Evolutionary conservation across 1,284 basidiomycete species (phyloP), one percentile per base, ranked within the genome.

Genomic region (Cystobasidiaceae sp.): DNA sequence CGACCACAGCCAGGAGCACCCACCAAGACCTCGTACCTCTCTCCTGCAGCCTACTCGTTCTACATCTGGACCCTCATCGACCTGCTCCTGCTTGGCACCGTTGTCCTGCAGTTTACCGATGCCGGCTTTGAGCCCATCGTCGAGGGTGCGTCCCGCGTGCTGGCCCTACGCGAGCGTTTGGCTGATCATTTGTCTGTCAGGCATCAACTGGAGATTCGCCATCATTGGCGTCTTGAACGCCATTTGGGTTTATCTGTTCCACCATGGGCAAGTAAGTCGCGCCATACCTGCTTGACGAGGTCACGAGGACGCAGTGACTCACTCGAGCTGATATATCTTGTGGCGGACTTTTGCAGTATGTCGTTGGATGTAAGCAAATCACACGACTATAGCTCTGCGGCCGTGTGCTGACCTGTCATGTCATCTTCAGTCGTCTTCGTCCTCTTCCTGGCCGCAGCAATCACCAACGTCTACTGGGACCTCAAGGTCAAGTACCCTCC

Each of bases 121-220:
- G 63, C 63, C 7, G 61, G 61, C 6, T 48, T 46, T 44, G 51
- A 45, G 21, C 55, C 41, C 55, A 34, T 44, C n/a, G 39, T 60
- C 21, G 44, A 48, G 9, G 45, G 44, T 50, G 27, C 45, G 45
- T 46, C 27, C 3, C 6, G n/a, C n/a, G n/a, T n/a, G n/a, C n/a
- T n/a, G n/a, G n/a, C n/a, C n/a, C n/a, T n/a, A n/a, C n/a, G n/a
- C n/a, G n/a, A n/a, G n/a, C n/a, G n/a, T n/a, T n/a, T n/a, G n/a
- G n/a, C n/a, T n/a, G n/a, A n/a, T n/a, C n/a, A n/a, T n/a, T n/a
- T n/a, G n/a, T n/a, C n/a, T n/a, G n/a, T n/a, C 75, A 57, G 74
- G 71, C 30, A 71, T 79, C 60, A 76, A 77, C 19, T 79, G 76
- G 76, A 66, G 76, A n/a, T 77, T 79, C 68, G 75, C 76, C 8